Percentiles rank a stretch among this genome's conserved stretches.
These are phyloP conservation scores for Phialophora tarda DNA, from an alignment of 2,329 filamentous ascomycete genomes.

Conservation along the genomic window DNA sequence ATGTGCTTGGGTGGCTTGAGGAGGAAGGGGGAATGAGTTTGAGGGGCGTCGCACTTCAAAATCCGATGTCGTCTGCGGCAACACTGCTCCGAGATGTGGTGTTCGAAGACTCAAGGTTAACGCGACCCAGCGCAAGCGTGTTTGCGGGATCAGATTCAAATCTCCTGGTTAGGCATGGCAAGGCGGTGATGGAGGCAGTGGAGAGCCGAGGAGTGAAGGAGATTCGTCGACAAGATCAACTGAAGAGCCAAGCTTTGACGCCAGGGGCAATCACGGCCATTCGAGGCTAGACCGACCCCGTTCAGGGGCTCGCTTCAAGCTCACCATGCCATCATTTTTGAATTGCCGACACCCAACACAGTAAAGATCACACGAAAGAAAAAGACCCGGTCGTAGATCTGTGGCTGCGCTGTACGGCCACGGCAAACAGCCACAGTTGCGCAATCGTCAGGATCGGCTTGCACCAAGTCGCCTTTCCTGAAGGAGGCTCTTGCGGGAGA, in stretches of 20 bases:
- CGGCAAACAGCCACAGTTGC: constrained; percentile 10
- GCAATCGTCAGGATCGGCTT: background rate
- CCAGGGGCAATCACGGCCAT: constrained; percentile 7
- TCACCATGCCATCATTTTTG: background rate
- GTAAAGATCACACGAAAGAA: background rate
- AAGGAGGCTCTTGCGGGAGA: background rate
- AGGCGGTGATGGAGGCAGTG: constrained; percentile 29
- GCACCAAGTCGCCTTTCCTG: background rate
- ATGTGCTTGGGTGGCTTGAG: constrained; percentile 13
- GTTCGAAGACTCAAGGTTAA: background rate
- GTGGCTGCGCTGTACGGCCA: constrained; percentile 18
- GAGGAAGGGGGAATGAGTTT: constrained; percentile 15
- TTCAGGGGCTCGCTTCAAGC: background rate
- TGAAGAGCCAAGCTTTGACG: constrained; percentile 16
- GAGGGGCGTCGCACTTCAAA: constrained; percentile 7
- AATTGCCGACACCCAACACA: background rate
- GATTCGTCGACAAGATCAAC: constrained; percentile 7
- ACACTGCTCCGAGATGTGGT: constrained; percentile 4
- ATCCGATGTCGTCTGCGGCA: constrained; percentile 16
- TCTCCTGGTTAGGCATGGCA: constrained; percentile 22
- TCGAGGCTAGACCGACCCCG: background rate
- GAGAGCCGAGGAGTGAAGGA: constrained; percentile 26
- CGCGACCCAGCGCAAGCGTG: constrained; percentile 8
- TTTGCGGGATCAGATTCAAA: constrained; percentile 30
- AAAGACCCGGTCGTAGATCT: constrained; percentile 4